phyloP scores from a whole-genome alignment of 768 basidiomycete species.

The Russula virescens region DNA sequence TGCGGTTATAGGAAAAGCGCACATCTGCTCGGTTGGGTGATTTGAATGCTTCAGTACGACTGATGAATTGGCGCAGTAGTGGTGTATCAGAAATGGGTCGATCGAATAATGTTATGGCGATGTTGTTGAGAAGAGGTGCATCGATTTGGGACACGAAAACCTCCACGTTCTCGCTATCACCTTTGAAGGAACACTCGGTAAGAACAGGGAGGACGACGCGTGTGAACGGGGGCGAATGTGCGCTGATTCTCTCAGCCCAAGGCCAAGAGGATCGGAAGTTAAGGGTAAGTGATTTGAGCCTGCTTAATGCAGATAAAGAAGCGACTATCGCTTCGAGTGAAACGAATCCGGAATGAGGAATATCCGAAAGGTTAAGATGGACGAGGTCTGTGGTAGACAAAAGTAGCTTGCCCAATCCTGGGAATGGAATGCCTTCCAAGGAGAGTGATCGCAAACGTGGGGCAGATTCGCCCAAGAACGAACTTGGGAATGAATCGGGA shows the following conservation, averaged over 20 bases:
- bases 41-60: not conserved
- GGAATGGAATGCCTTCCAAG: not conserved
- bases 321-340: not conserved
- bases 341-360: not conserved
- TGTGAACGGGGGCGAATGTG: too few species aligned
- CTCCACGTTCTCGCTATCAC: not conserved
- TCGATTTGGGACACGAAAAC: not conserved
- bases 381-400: not conserved
- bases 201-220: not conserved
- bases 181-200: not conserved
- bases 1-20: not conserved
- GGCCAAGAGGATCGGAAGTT: not conserved
- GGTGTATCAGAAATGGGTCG: not conserved
- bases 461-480: not conserved
- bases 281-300: not conserved
- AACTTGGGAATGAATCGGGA: not conserved
- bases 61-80: not conserved
- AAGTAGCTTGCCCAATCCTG: not conserved
- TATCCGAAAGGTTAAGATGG: not conserved
- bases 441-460: not conserved
- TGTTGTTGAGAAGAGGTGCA: not conserved
- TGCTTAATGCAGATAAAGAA: not conserved
- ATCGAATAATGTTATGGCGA: not conserved
- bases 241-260: not conserved
- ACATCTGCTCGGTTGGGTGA: not conserved